Conservation (phyloP, 176 grass and related monocot genomes). For the Hordeum marinum region DNA sequence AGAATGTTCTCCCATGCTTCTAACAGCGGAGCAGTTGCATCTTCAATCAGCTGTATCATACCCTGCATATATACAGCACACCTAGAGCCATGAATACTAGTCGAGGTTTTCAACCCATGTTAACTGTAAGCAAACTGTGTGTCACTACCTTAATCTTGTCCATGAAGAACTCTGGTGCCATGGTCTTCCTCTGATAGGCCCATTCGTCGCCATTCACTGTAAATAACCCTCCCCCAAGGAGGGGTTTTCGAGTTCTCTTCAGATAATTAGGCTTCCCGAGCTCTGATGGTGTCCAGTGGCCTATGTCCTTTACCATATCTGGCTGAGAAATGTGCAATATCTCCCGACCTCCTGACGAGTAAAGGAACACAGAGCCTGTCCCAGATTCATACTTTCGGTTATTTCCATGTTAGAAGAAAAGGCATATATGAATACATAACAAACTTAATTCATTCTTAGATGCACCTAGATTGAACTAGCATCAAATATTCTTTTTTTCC, state of each 20-base stretch:
- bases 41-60: conserved; percentile 52
- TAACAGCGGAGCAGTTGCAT: conserved; percentile 41
- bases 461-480: neutral
- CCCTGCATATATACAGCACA: conserved; percentile 26
- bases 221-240: conserved; percentile 60
- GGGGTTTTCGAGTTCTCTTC: conserved; percentile 47
- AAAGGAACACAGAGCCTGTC: conserved; percentile 58
- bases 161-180: conserved; percentile 74
- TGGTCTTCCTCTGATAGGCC: conserved; percentile 69
- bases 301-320: conserved; percentile 61
- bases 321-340: conserved; percentile 54
- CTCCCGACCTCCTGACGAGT: conserved; percentile 49
- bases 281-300: conserved; percentile 42
- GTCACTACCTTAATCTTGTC: conserved; percentile 67
- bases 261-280: conserved; percentile 61
- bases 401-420: neutral
- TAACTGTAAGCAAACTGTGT: conserved; percentile 7
- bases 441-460: neutral
- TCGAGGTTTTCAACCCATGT: neutral
- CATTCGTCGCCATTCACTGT: conserved; percentile 50
- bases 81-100: conserved; percentile 5
- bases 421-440: neutral
- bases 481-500: neutral
- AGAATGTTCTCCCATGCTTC: conserved; percentile 52
- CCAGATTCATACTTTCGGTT: conserved; percentile 8